Base-by-base conservation (phyloP, 768 basidiomycete species). In the Mycena indigotica region DNA sequence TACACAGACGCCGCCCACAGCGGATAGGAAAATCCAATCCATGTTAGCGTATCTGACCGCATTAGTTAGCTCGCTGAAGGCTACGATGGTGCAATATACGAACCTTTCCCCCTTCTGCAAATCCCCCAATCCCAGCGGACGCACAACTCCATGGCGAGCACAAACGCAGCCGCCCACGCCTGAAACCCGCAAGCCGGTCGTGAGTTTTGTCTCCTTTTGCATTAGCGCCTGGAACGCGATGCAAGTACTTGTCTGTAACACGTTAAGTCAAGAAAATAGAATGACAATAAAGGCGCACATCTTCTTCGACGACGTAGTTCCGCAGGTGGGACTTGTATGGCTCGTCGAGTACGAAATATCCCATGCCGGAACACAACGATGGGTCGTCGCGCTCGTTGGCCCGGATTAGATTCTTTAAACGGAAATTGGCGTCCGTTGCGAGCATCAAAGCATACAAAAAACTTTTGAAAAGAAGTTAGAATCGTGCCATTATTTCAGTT, bases 71-170 rank as follows among this genome's bases (percentile, higher is more conserved):
- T n/a, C n/a, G n/a, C 32, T 8, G 32, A 8, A 17, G 17, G 32
- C 32, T 8, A 35, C 32, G 32, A 17, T 35, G 46, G 23, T 54
- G 15, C 5, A 5, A 21, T 28, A 17, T 12, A 58, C 65, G 28
- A 39, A 69, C 65, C 60, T 54, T 46, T 69, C 70, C 3, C 64
- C 64, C 44, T 65, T 66, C 38, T 69, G 66, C 15, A 68, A 41
- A 51, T 69, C 65, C 1, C 65, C 67, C 3, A 67, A 24, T 3
- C 67, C 65, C 25, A 39, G 35, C 16, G 57, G 61, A 2, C 58
- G 57, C 4, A 66, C 46, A 29, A 60, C 4, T 29, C 62, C 65
- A 35, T 66, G 65, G 2, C 52, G 58, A 0, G 63, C 55, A 25
- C 68, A 68, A 3, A 63, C 46, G 16, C 48, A 29, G 0, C 55